Conservation (phyloP, 805 yeast genomes). For the Metschnikowia hibisci region DNA sequence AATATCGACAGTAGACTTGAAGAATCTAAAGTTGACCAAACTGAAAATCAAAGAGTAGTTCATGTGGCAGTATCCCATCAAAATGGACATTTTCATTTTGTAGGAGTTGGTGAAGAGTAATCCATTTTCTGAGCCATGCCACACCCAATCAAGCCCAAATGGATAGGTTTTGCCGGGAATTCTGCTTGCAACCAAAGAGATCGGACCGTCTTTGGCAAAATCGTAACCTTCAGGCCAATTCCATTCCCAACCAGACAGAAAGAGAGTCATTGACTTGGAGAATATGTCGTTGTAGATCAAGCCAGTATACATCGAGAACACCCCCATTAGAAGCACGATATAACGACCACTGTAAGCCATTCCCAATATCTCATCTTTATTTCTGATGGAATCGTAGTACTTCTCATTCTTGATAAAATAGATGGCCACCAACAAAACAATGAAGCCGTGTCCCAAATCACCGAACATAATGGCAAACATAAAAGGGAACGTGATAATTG, state of each 20-base stretch:
- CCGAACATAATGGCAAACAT: slow-evolving; percentile 86
- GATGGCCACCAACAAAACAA: slow-evolving; percentile 54
- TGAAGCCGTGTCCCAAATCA: slow-evolving; percentile 74
- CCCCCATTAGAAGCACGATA: slow-evolving; percentile 65
- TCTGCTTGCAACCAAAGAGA: slow-evolving; percentile 42
- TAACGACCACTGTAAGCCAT: slow-evolving; percentile 75
- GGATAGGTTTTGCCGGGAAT: slow-evolving; percentile 48
- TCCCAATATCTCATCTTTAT: slow-evolving; percentile 70
- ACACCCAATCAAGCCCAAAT: slow-evolving; percentile 65
- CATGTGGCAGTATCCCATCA: slow-evolving; percentile 77
- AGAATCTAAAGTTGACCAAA: slow-evolving; percentile 56
- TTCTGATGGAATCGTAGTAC: slow-evolving; percentile 46
- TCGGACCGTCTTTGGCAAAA: slow-evolving; percentile 22
- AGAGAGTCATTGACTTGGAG: slow-evolving; percentile 65
- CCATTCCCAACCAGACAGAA: slow-evolving; percentile 70
- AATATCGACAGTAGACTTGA: slow-evolving; percentile 59
- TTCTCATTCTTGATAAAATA: slow-evolving; percentile 53
- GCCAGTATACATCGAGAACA: slow-evolving; percentile 72
- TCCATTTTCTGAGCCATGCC: slow-evolving; percentile 80
- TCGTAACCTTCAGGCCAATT: slow-evolving; percentile 40
- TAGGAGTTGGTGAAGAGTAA: slow-evolving; percentile 67
- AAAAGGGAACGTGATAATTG: slow-evolving; percentile 73
- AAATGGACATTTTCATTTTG: slow-evolving; percentile 71
- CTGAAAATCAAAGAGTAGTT: slow-evolving; percentile 65
- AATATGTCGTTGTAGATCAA: slow-evolving; percentile 69